Percentiles rank a stretch among this genome's conserved stretches.
These are phyloP conservation scores for Endocarpon pusillum DNA, from an alignment of 495 filamentous ascomycete species.

Conservation along the genomic window DNA sequence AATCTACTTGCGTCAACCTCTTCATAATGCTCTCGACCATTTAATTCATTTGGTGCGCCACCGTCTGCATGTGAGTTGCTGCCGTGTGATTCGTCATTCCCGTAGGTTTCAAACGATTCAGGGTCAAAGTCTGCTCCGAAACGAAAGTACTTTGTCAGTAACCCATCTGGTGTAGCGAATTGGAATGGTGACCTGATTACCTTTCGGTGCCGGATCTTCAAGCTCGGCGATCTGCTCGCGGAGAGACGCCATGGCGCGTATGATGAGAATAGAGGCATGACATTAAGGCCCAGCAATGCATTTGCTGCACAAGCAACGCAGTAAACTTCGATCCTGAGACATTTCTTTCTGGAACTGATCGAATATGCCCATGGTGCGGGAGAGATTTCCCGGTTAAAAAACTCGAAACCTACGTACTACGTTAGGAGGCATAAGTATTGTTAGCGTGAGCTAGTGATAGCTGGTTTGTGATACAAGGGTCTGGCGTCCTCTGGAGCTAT, in stretches of 20 bases:
- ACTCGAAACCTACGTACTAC: too few relatives aligned
- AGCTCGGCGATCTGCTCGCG: slow-evolving; percentile 50
- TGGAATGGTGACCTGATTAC: slow-evolving; percentile 20
- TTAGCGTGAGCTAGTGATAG: too few relatives aligned
- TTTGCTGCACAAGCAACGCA: too few relatives aligned
- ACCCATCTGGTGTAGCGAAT: background rate
- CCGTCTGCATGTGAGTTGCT: slow-evolving; percentile 3
- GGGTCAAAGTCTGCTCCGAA: slow-evolving; percentile 61
- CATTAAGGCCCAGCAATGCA: too few relatives aligned
- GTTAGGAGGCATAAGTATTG: too few relatives aligned
- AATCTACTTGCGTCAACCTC: slow-evolving; percentile 73
- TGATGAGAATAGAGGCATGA: too few relatives aligned
- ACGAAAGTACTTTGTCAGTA: slow-evolving; percentile 6
- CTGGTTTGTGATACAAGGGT: too few relatives aligned
- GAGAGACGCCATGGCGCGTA: slow-evolving; percentile 29
- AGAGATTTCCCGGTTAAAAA: too few relatives aligned
- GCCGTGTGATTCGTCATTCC: slow-evolving; percentile 17
- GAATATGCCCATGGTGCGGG: too few relatives aligned
- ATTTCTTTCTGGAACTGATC: too few relatives aligned
- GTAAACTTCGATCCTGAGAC: too few relatives aligned
- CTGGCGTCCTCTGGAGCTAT: too few relatives aligned
- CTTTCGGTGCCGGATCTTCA: slow-evolving; percentile 42
- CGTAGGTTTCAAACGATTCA: slow-evolving; percentile 47
- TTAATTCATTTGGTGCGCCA: slow-evolving; percentile 31
- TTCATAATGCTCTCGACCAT: slow-evolving; percentile 69